Conservation (phyloP, 495 filamentous ascomycete genomes). For the Tuber aestivum region DNA sequence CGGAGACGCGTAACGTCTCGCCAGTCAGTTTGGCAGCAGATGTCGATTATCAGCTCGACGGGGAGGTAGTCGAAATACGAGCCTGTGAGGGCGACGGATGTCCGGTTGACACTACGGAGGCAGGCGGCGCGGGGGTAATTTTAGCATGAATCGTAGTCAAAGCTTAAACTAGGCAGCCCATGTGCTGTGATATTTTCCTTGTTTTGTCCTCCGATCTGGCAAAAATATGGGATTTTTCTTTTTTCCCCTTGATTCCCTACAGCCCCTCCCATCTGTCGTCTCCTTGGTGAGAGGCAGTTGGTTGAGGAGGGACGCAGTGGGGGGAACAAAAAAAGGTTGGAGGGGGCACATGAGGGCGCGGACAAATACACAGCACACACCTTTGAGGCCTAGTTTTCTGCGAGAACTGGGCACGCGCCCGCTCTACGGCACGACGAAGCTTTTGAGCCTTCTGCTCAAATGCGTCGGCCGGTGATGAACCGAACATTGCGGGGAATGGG, state of each 20-base stretch:
- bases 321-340: background rate
- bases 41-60: constrained; percentile 40
- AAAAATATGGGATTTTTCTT: background rate
- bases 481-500: background rate
- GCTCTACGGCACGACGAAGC: constrained; percentile 33
- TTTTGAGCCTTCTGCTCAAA: constrained; percentile 36
- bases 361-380: constrained; percentile 20
- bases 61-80: constrained; percentile 42
- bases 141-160: constrained; percentile 12
- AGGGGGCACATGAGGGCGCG: background rate
- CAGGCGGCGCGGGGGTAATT: constrained; percentile 1
- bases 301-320: background rate
- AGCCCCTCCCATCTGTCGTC: background rate
- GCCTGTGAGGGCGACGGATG: constrained; percentile 22
- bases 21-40: constrained; percentile 34
- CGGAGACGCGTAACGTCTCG: constrained; percentile 34
- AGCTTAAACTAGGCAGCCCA: constrained; percentile 10
- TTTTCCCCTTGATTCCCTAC: background rate
- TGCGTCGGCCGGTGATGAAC: constrained; percentile 17
- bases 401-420: constrained; percentile 37
- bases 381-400: constrained; percentile 32
- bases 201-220: background rate
- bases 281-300: background rate
- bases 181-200: background rate
- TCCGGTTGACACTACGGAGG: constrained; percentile 12